Evolutionary conservation across 352 stramenopile genomes (phyloP).

Genomic region (Phytophthora kernoviae): DNA sequence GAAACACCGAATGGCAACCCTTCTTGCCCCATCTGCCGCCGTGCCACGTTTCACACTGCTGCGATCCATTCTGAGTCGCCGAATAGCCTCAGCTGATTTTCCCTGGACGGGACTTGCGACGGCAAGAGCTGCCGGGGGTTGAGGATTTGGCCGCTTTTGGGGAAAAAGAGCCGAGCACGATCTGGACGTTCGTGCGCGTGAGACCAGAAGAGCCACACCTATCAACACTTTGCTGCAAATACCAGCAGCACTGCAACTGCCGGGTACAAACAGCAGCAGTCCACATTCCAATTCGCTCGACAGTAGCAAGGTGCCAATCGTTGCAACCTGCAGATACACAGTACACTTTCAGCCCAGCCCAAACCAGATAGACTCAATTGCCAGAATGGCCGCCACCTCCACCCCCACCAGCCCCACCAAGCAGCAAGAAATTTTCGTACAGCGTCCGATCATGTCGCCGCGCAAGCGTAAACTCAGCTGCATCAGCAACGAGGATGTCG

Average conservation of each 20-base stretch:
- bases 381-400: constrained; percentile 27
- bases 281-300: constrained; percentile 35
- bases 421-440: constrained; percentile 41
- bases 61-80: neutral
- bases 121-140: constrained; percentile 12
- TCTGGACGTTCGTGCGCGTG: constrained; percentile 25
- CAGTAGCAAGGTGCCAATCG: neutral
- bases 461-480: constrained; percentile 58
- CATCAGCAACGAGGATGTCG: constrained; percentile 10
- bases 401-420: constrained; percentile 18
- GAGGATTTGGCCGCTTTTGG: constrained; percentile 33
- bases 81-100: constrained; percentile 1
- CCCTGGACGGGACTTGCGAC: neutral
- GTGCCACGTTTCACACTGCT: neutral
- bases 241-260: constrained; percentile 12
- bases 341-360: neutral
- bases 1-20: too few relatives aligned
- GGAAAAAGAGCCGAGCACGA: constrained; percentile 33
- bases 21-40: too few relatives aligned
- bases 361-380: constrained; percentile 9
- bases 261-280: neutral
- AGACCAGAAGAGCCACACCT: constrained; percentile 29
- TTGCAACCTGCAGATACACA: too few relatives aligned
- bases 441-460: constrained; percentile 44
- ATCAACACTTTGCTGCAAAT: constrained; percentile 11